A percentile compares a stretch with the other conserved stretches of the same genome.
These are phyloP conservation scores for Pythium angustatum DNA, from an alignment of 352 stramenopile genomes.

Conservation along the genomic window DNA sequence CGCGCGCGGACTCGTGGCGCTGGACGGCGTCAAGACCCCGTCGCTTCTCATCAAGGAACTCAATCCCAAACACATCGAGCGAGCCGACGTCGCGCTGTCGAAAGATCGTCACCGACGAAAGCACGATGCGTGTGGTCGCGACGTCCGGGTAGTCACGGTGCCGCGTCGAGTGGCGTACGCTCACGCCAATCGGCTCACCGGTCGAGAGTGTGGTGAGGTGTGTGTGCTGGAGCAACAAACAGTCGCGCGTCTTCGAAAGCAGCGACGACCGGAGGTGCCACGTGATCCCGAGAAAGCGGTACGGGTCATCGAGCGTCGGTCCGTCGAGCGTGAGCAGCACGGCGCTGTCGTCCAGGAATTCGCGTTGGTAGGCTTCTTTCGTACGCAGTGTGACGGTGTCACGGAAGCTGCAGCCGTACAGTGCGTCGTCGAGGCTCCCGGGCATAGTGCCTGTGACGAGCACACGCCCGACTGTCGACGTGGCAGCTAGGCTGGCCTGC, in stretches of 20 bases:
- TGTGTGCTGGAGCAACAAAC: conserved; percentile 27
- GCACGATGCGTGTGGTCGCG: conserved; percentile 37
- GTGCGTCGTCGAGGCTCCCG: conserved; percentile 48
- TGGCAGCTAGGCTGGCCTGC: no score
- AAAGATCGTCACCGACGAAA: conserved; percentile 42
- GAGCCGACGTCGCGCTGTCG: conserved; percentile 37
- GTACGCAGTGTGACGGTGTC: no score
- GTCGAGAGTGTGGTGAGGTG: not conserved
- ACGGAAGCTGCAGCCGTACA: conserved; percentile 48
- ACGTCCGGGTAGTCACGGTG: conserved; percentile 47
- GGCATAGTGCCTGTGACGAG: no score
- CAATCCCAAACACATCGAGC: conserved; percentile 47
- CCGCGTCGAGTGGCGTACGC: conserved; percentile 47
- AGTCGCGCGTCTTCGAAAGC: conserved; percentile 30
- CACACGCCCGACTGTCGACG: no score
- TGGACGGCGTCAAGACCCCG: not conserved
- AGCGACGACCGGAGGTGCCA: conserved; percentile 10
- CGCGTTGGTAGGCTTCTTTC: no score
- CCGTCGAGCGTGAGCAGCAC: conserved; percentile 31
- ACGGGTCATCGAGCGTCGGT: conserved; percentile 30
- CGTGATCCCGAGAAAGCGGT: conserved; percentile 38
- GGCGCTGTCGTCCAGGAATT: no score
- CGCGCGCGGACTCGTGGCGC: conserved; percentile 35
- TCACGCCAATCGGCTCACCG: conserved; percentile 50
- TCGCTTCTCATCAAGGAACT: conserved; percentile 29